phyloP scores from a whole-genome alignment of 441 rosid species.

The Bocquillonia castaneifolia region DNA sequence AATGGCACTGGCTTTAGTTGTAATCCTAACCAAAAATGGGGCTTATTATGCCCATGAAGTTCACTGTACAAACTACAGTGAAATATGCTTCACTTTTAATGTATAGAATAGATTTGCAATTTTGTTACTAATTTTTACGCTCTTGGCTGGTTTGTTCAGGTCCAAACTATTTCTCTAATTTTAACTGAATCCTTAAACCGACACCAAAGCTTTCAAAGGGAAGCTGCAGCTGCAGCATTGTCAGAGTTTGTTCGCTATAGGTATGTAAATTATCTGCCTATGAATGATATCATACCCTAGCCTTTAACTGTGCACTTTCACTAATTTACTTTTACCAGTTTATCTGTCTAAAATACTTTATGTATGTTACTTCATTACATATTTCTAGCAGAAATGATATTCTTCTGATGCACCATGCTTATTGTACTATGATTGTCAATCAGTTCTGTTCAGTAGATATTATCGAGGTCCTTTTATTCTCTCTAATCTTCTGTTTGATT shows the following conservation, averaged over 20 bases:
- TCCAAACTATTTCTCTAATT: slow-evolving; percentile 67
- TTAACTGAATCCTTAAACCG: slow-evolving; percentile 78
- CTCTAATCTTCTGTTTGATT: too few species aligned
- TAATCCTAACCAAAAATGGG: too few species aligned
- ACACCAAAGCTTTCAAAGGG: slow-evolving; percentile 72
- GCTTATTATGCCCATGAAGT: too few species aligned
- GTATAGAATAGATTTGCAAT: slow-evolving; percentile 3
- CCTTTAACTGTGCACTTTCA: slow-evolving; percentile 1
- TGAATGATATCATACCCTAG: slow-evolving; percentile 11
- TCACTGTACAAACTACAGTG: too few species aligned
- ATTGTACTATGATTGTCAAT: background rate
- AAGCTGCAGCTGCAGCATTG: slow-evolving; percentile 97
- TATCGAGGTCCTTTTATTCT: too few species aligned
- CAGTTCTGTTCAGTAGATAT: background rate
- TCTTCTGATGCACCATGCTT: background rate
- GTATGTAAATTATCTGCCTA: slow-evolving; percentile 34
- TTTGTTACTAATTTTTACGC: background rate
- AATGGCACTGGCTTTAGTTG: too few species aligned
- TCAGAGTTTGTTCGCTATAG: slow-evolving; percentile 92
- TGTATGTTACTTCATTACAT: background rate
- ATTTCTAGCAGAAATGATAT: background rate
- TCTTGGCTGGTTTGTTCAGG: slow-evolving; percentile 41
- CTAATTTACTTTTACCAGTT: background rate
- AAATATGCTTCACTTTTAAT: too few species aligned
- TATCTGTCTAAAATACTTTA: background rate